phyloP scores from a whole-genome alignment of 257 asterid species.

The Ajuga chamaepitys region DNA sequence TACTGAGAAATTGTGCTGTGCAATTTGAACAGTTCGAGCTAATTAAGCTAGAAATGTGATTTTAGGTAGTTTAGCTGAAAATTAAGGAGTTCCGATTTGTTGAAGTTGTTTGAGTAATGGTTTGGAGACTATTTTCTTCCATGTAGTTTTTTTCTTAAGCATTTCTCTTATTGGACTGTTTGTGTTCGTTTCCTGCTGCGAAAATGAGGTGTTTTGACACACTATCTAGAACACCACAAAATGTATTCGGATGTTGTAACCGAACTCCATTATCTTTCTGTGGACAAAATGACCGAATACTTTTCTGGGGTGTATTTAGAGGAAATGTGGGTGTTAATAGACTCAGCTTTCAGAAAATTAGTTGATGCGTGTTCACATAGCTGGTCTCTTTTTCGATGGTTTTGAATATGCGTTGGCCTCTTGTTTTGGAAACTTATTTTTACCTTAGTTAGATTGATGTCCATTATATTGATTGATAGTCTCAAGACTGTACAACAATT shows the following conservation, averaged over 20 bases:
- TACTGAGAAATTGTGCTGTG: not conserved
- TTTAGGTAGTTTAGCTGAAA: conserved; percentile 2
- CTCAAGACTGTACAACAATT: not conserved
- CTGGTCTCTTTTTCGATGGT: not conserved
- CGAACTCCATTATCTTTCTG: too few species aligned
- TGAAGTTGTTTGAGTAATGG: not conserved
- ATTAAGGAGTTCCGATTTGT: not conserved
- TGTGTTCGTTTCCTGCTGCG: not conserved
- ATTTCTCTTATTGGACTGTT: not conserved
- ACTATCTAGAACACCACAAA: not conserved
- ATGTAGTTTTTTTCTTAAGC: not conserved
- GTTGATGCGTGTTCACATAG: not conserved
- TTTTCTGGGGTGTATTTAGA: too few species aligned
- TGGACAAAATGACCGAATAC: too few species aligned
- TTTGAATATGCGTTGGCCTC: not conserved
- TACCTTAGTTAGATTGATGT: not conserved
- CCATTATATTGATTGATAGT: not conserved
- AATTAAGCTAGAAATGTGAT: not conserved
- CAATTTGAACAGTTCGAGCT: conserved; percentile 7
- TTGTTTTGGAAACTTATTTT: not conserved
- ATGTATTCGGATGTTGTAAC: not conserved
- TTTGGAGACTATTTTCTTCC: not conserved
- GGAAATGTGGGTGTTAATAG: not conserved
- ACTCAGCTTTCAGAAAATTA: not conserved
- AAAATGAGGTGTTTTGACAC: not conserved